Conservation (phyloP, 768 basidiomycete genomes). For the Hypholoma sublateritium region DNA sequence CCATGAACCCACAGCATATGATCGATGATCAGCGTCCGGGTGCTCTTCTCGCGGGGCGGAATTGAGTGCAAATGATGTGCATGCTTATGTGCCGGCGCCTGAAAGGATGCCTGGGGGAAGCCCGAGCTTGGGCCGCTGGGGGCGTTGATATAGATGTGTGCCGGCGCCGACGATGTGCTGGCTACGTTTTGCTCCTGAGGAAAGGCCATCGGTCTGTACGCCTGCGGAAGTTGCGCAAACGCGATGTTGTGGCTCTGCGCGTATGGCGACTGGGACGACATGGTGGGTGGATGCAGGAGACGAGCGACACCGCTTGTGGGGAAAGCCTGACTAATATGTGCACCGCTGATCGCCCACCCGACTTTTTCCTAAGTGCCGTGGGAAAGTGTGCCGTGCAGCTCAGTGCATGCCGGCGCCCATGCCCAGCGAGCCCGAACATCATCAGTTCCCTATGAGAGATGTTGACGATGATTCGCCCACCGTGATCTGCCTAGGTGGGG, state of each 20-base stretch:
- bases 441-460: neutral
- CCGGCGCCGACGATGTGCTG: slow-evolving; percentile 13
- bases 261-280: slow-evolving; percentile 17
- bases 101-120: slow-evolving; percentile 41
- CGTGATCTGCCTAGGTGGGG: neutral
- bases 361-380: slow-evolving; percentile 29
- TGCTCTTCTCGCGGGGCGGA: slow-evolving; percentile 87
- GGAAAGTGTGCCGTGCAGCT: slow-evolving; percentile 8
- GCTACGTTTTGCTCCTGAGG: slow-evolving; percentile 10
- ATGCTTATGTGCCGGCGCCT: slow-evolving; percentile 81
- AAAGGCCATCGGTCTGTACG: slow-evolving; percentile 13
- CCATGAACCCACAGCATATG: slow-evolving; percentile 86
- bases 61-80: slow-evolving; percentile 87
- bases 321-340: slow-evolving; percentile 23
- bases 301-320: slow-evolving; percentile 10
- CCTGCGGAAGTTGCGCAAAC: slow-evolving; percentile 6
- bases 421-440: neutral
- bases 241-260: slow-evolving; percentile 13
- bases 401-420: neutral
- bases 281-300: slow-evolving; percentile 7
- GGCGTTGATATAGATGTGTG: slow-evolving; percentile 3
- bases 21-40: slow-evolving; percentile 83
- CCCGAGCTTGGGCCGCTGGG: slow-evolving; percentile 12
- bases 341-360: slow-evolving; percentile 23
- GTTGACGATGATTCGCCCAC: neutral